phyloP scores from a whole-genome alignment of 805 yeast genomes.

The Candida yuanshanica region DNA sequence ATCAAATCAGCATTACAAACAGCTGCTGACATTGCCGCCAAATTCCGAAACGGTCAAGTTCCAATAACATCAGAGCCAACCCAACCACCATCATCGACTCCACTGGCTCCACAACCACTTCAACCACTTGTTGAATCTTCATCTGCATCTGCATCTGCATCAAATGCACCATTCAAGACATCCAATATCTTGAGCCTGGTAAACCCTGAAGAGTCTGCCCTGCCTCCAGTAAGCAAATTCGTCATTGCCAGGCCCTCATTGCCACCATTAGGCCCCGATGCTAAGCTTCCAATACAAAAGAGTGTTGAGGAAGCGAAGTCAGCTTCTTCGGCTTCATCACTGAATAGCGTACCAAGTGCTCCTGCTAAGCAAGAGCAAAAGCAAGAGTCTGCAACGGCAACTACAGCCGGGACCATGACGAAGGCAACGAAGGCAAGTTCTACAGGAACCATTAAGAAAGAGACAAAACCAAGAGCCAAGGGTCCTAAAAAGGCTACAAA shows the following conservation, averaged over 20 bases:
- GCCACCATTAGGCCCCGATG: not conserved
- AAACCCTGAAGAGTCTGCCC: constrained; percentile 4
- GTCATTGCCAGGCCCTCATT: not conserved
- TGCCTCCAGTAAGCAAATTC: not conserved
- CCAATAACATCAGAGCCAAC: not conserved
- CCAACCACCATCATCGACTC: not conserved
- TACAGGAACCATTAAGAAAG: not conserved
- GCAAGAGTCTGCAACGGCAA: not conserved
- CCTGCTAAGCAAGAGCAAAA: not conserved
- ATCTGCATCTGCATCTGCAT: not conserved
- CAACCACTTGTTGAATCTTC: not conserved
- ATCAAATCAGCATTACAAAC: not conserved
- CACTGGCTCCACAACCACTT: not conserved
- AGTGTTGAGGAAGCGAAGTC: not conserved
- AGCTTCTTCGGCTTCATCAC: not conserved
- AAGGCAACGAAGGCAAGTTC: not conserved
- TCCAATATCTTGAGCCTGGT: constrained; percentile 7
- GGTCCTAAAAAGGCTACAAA: not conserved
- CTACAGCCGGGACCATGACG: not conserved
- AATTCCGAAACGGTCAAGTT: not conserved
- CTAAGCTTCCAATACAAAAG: not conserved
- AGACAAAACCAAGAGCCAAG: constrained; percentile 1
- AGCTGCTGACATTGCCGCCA: not conserved
- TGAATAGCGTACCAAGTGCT: not conserved
- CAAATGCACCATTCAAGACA: constrained; percentile 1